Evolutionary conservation across 2,329 filamentous ascomycete genomes (phyloP).

Genomic region (Trichoderma sp.): DNA sequence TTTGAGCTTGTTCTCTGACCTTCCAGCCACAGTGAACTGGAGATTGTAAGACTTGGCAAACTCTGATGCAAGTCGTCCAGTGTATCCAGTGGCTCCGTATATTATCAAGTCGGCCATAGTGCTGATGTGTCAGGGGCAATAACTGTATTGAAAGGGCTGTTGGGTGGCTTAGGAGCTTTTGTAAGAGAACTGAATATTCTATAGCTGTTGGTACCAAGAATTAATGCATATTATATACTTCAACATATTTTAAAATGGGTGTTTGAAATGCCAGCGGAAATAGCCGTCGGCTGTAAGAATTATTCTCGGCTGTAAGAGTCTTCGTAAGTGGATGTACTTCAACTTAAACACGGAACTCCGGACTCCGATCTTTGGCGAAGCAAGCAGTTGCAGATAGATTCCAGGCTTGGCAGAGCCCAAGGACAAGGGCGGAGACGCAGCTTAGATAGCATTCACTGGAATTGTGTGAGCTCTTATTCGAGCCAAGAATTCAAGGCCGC

Average conservation of each 20-base stretch:
- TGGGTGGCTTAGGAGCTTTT: not conserved
- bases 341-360: not conserved
- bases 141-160: no score
- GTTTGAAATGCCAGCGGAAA: not conserved
- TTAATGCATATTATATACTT: not conserved
- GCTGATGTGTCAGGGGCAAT: no score
- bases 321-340: not conserved
- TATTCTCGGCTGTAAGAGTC: no score
- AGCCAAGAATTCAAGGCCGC: not conserved
- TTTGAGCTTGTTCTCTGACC: not conserved
- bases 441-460: not conserved
- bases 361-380: not conserved
- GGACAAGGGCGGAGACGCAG: no score
- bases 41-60: not conserved
- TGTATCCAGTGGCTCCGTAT: not conserved
- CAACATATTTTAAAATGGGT: not conserved
- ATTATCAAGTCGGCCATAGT: not conserved
- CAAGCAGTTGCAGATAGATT: not conserved
- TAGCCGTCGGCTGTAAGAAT: not conserved
- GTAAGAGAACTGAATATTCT: not conserved
- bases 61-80: not conserved
- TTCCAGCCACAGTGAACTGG: not conserved
- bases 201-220: not conserved
- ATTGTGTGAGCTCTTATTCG: not conserved
- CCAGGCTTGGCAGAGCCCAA: no score